Conservation (phyloP, 2,329 filamentous ascomycete genomes). For the Trichoderma hamatum region DNA sequence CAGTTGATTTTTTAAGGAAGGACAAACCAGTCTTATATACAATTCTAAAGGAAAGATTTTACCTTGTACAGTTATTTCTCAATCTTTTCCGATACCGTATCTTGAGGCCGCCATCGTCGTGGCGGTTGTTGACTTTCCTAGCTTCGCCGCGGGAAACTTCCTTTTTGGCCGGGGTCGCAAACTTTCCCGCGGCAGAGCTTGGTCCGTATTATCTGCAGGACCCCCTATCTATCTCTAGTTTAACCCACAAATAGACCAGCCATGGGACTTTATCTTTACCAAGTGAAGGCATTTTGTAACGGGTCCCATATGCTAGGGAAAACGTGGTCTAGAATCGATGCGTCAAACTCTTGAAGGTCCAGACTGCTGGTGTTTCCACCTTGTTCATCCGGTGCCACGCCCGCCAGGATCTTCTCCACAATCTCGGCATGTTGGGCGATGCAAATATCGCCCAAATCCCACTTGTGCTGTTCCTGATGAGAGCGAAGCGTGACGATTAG, state of each 20-base stretch:
- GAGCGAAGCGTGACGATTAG: slow-evolving; percentile 45
- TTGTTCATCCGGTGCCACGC: slow-evolving; percentile 33
- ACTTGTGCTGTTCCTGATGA: slow-evolving; percentile 45
- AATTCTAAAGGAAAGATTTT: not conserved
- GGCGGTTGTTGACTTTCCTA: slow-evolving; percentile 17
- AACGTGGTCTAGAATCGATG: slow-evolving; percentile 41
- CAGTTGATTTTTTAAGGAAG: not conserved
- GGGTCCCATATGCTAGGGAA: slow-evolving; percentile 44
- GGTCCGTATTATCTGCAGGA: slow-evolving; percentile 10
- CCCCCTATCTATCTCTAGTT: not conserved
- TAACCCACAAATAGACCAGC: not conserved
- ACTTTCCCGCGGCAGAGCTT: slow-evolving; percentile 28
- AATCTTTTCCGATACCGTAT: slow-evolving; percentile 29
- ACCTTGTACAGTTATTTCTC: not conserved
- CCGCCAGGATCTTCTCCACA: slow-evolving; percentile 47
- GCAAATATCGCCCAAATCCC: slow-evolving; percentile 57
- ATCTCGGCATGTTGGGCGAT: slow-evolving; percentile 52
- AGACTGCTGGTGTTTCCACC: slow-evolving; percentile 28
- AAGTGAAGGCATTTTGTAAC: slow-evolving; percentile 37
- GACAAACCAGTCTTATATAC: slow-evolving; percentile 6
- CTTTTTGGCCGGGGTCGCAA: slow-evolving; percentile 11
- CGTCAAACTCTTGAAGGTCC: slow-evolving; percentile 37
- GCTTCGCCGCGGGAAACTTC: slow-evolving; percentile 28
- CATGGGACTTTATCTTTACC: slow-evolving; percentile 32
- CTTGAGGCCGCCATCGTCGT: slow-evolving; percentile 13